Evolutionary conservation across 2,329 filamentous ascomycete species (phyloP).

Genomic region (Calonectria pseudoreteaudii): DNA sequence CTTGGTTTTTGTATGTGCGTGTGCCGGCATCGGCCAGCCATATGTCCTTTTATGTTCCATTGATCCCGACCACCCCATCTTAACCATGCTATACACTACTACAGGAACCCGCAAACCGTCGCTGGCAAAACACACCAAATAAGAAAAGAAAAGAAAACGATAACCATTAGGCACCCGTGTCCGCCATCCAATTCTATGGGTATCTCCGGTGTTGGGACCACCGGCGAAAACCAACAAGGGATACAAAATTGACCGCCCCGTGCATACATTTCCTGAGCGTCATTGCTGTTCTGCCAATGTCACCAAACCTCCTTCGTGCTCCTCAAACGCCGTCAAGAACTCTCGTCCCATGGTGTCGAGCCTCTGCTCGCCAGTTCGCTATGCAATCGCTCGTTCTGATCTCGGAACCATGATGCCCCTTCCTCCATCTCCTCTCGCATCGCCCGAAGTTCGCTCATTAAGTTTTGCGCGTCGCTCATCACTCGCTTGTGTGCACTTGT

Average conservation of each 20-base stretch:
- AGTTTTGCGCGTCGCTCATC: slow-evolving; percentile 55
- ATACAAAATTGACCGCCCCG: slow-evolving; percentile 16
- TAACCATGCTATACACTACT: slow-evolving; percentile 25
- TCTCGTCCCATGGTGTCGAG: slow-evolving; percentile 51
- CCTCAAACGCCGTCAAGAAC: slow-evolving; percentile 36
- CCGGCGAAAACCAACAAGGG: slow-evolving; percentile 11
- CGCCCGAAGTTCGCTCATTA: slow-evolving; percentile 55
- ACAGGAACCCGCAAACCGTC: slow-evolving; percentile 27
- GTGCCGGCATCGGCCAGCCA: background rate
- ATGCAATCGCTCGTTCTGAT: slow-evolving; percentile 57
- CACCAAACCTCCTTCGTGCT: background rate
- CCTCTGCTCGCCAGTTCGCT: slow-evolving; percentile 50
- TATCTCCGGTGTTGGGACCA: slow-evolving; percentile 35
- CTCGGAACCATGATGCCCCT: slow-evolving; percentile 59
- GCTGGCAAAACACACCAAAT: slow-evolving; percentile 29
- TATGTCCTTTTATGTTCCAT: slow-evolving; percentile 22
- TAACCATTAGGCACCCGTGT: slow-evolving; percentile 11
- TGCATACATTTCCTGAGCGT: background rate
- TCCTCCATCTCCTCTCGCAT: slow-evolving; percentile 60
- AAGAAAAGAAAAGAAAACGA: slow-evolving; percentile 25
- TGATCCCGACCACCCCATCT: slow-evolving; percentile 11
- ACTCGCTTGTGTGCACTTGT: slow-evolving; percentile 52
- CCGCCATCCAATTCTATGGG: slow-evolving; percentile 41
- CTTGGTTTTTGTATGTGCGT: background rate
- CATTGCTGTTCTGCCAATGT: background rate